These are phyloP conservation scores for Stylonectria norvegica DNA, from an alignment of 2,329 filamentous ascomycete species.

Conservation along the genomic window DNA sequence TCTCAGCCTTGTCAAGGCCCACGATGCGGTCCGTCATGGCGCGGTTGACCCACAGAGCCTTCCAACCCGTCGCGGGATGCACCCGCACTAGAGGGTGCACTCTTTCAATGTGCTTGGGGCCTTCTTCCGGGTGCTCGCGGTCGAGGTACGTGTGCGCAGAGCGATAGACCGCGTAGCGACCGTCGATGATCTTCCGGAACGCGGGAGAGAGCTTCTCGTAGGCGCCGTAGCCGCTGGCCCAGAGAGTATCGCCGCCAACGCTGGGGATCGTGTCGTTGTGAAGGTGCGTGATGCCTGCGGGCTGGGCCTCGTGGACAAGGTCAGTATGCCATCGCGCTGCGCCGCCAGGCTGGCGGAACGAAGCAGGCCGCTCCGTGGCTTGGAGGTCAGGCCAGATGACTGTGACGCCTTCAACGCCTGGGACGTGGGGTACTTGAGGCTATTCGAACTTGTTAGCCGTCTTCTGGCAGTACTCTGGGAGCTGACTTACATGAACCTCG, in stretches of 20 bases:
- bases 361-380: constrained; percentile 57
- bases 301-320: constrained; percentile 67
- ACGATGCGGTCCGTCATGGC: constrained; percentile 67
- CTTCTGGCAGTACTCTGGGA: neutral
- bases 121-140: constrained; percentile 55
- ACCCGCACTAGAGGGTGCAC: constrained; percentile 66
- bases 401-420: constrained; percentile 60
- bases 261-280: constrained; percentile 66
- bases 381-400: constrained; percentile 69
- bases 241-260: constrained; percentile 67
- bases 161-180: constrained; percentile 60
- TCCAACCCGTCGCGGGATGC: constrained; percentile 73
- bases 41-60: constrained; percentile 68
- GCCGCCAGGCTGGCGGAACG: constrained; percentile 65
- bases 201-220: constrained; percentile 70
- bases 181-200: constrained; percentile 69
- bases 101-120: constrained; percentile 64
- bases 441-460: constrained; percentile 25
- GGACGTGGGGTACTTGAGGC: constrained; percentile 69
- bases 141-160: constrained; percentile 67
- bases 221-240: constrained; percentile 67
- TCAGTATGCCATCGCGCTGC: constrained; percentile 68
- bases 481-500: constrained; percentile 60
- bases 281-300: constrained; percentile 66
- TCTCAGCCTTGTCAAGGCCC: constrained; percentile 65